A percentile compares a stretch with the other conserved stretches of the same genome.
These are phyloP conservation scores for Periconia sp. DNA, from an alignment of 2,329 filamentous ascomycete genomes.

Conservation along the genomic window DNA sequence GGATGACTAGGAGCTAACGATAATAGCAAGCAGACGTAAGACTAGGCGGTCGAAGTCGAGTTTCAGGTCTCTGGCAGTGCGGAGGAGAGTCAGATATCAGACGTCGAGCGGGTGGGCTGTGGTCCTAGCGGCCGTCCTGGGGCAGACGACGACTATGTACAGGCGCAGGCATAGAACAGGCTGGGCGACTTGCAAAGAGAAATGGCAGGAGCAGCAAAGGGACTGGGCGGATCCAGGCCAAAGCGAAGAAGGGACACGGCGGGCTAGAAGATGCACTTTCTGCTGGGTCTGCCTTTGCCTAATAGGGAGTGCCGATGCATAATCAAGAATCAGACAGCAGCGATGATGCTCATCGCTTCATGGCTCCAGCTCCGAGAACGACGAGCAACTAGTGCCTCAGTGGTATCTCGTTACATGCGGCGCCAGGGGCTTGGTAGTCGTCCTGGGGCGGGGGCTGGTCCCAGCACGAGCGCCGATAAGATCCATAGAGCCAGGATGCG, in stretches of 20 bases:
- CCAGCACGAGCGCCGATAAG: slow-evolving; percentile 15
- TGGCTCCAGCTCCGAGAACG: slow-evolving; percentile 35
- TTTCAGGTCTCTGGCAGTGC: slow-evolving; percentile 15
- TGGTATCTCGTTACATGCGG: slow-evolving; percentile 38
- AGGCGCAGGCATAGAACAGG: slow-evolving; percentile 14
- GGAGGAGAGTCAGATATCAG: slow-evolving; percentile 23
- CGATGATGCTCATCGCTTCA: slow-evolving; percentile 44
- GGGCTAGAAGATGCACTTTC: slow-evolving; percentile 19
- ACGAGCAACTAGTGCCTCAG: slow-evolving; percentile 39
- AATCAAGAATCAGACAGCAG: slow-evolving; percentile 40
- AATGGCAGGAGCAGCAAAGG: not conserved
- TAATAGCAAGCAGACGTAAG: slow-evolving; percentile 14
- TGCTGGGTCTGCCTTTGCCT: slow-evolving; percentile 32
- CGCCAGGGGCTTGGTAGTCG: slow-evolving; percentile 44
- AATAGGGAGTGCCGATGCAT: slow-evolving; percentile 38
- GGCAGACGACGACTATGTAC: slow-evolving; percentile 1
- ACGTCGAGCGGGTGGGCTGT: slow-evolving; percentile 31
- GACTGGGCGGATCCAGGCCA: not conserved
- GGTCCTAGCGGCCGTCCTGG: slow-evolving; percentile 29
- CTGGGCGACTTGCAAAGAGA: too few relatives aligned
- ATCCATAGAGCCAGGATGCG: slow-evolving; percentile 3
- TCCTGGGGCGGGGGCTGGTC: slow-evolving; percentile 3
- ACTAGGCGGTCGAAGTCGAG: slow-evolving; percentile 15
- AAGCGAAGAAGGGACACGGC: not conserved
- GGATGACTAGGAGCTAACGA: slow-evolving; percentile 11